These are phyloP conservation scores for Henckelia pumila DNA, from an alignment of 257 asterid species.

Conservation along the genomic window DNA sequence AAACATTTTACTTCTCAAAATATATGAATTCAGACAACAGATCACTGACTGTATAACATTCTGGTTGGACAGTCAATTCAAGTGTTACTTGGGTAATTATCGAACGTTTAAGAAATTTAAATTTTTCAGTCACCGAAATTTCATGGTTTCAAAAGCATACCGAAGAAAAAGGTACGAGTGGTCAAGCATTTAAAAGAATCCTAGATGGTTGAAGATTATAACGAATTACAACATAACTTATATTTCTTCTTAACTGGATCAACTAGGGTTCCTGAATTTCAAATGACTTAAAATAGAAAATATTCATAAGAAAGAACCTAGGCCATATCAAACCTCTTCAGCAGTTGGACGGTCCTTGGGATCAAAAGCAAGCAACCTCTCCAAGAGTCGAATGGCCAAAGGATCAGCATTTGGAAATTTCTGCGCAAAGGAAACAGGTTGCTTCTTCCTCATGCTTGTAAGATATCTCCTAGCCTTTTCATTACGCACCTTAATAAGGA, in stretches of 20 bases:
- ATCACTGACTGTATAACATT: background rate
- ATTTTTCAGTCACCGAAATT: background rate
- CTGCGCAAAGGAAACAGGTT: constrained; percentile 55
- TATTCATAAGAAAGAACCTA: background rate
- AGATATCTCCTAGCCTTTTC: constrained; percentile 89
- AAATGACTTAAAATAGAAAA: constrained; percentile 13
- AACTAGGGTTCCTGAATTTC: background rate
- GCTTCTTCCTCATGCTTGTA: constrained; percentile 80
- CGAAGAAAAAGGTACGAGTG: too few species aligned
- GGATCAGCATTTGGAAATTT: constrained; percentile 88
- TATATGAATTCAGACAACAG: background rate
- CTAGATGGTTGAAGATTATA: background rate
- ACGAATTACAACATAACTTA: background rate
- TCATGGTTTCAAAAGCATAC: background rate
- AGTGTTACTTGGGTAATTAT: background rate
- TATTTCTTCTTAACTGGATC: background rate
- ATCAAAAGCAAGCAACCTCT: constrained; percentile 77
- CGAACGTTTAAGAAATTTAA: background rate
- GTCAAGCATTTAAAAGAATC: background rate
- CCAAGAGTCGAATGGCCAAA: constrained; percentile 63
- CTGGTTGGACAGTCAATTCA: background rate
- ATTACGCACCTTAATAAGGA: constrained; percentile 65
- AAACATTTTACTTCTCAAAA: background rate
- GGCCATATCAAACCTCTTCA: constrained; percentile 55
- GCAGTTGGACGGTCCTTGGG: constrained; percentile 91